Percentiles rank a stretch among this genome's conserved stretches.
phyloP scores from a whole-genome alignment of 176 grass and related monocot species.

The Elaeis guineensis region DNA sequence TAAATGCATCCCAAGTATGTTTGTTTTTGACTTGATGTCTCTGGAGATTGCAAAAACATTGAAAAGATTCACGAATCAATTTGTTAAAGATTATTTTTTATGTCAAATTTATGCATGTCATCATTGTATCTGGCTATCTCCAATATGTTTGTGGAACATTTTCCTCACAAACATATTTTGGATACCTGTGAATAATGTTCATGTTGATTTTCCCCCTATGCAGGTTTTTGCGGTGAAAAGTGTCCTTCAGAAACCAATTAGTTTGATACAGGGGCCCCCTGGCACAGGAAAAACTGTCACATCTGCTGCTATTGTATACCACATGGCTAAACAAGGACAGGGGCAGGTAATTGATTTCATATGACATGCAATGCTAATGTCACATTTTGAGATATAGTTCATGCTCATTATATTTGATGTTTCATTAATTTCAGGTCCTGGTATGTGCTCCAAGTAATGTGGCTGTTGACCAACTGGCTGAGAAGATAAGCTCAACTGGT shows the following conservation, averaged over 20 bases:
- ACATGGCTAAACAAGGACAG: conserved; percentile 99
- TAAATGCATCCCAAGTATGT: conserved; percentile 98
- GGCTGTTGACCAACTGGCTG: conserved; percentile 94
- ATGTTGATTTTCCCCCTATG: neutral
- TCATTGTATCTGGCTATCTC: too few relatives aligned
- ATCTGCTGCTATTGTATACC: conserved; percentile 98
- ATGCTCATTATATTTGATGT: conserved; percentile 1
- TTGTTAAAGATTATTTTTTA: too few relatives aligned
- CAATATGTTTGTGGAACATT: too few relatives aligned
- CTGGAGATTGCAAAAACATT: too few relatives aligned
- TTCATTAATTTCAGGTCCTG: conserved; percentile 55
- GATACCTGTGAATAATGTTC: too few relatives aligned
- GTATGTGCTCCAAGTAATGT: conserved; percentile 99
- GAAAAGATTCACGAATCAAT: too few relatives aligned
- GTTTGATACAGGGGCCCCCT: conserved; percentile 98
- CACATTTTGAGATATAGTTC: too few relatives aligned
- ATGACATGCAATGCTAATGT: conserved; percentile 1
- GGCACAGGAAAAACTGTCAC: conserved; percentile 98
- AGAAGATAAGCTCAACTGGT: conserved; percentile 97
- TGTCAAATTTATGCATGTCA: too few relatives aligned
- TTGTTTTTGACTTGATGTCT: neutral
- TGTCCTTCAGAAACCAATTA: conserved; percentile 98
- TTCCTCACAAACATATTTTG: too few relatives aligned
- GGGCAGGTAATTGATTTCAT: conserved; percentile 59
- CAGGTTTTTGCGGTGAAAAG: conserved; percentile 99